Percentiles rank a stretch among this genome's conserved stretches.
Conservation (phyloP, 345 rosid species). For the Lumnitzera racemosa region DNA sequence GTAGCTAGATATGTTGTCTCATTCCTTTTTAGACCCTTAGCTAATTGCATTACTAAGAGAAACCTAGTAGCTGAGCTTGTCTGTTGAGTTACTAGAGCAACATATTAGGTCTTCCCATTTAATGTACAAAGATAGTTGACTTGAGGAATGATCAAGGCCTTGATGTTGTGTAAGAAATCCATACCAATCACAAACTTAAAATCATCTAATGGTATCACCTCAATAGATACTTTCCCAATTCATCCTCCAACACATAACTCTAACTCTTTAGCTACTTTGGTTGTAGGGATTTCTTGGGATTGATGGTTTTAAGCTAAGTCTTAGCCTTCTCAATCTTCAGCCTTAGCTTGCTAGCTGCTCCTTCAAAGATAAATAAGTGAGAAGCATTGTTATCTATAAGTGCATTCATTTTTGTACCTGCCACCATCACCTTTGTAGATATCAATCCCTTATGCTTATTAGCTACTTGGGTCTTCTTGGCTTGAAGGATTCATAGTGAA, state of each 20-base stretch:
- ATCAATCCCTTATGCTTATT: not conserved
- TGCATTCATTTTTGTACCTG: no score
- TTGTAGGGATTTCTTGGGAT: not conserved
- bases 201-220: not conserved
- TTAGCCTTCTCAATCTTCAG: no score
- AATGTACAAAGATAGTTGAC: not conserved
- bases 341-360: no score
- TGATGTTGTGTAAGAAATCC: not conserved
- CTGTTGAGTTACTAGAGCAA: rapidly evolving
- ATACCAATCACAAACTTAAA: not conserved
- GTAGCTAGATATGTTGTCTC: not conserved
- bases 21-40: not conserved
- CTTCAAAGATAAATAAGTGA: no score
- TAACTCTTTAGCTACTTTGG: not conserved
- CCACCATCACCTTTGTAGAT: not conserved
- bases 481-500: not conserved
- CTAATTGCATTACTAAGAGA: not conserved
- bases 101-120: not conserved
- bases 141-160: not conserved
- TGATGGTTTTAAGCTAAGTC: no score
- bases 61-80: not conserved
- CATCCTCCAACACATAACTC: not conserved
- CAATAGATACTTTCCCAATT: not conserved
- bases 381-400: no score
- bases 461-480: not conserved